phyloP scores from a whole-genome alignment of 306 rosid genomes.

The Canavalia gladiata region DNA sequence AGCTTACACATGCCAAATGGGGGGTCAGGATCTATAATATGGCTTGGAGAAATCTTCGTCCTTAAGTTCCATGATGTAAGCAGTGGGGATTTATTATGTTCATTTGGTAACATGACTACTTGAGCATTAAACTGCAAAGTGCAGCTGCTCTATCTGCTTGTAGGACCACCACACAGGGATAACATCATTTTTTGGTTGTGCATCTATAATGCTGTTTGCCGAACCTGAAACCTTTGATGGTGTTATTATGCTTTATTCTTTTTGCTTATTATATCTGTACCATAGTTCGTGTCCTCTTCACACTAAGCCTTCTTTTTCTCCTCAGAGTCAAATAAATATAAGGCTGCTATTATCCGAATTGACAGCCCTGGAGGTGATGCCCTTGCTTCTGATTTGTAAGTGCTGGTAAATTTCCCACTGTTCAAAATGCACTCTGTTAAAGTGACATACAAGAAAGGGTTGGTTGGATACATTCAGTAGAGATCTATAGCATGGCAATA shows the following conservation, averaged over 20 bases:
- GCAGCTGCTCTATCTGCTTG: slow-evolving; percentile 3
- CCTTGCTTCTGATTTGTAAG: slow-evolving; percentile 99
- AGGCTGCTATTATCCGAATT: slow-evolving; percentile 94
- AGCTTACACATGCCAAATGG: too few species aligned
- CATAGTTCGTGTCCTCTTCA: slow-evolving; percentile 34
- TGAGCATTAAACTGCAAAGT: background rate
- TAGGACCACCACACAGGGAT: slow-evolving; percentile 11
- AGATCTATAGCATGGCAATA: slow-evolving; percentile 35
- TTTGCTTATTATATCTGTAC: background rate
- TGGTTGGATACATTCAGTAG: slow-evolving; percentile 32
- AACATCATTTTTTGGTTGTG: slow-evolving; percentile 31
- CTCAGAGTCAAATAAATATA: slow-evolving; percentile 80
- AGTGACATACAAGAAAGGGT: slow-evolving; percentile 42
- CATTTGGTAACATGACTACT: background rate
- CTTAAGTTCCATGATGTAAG: slow-evolving; percentile 25
- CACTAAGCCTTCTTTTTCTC: slow-evolving; percentile 41
- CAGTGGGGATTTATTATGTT: background rate
- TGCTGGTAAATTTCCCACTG: slow-evolving; percentile 53
- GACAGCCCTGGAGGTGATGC: slow-evolving; percentile 99
- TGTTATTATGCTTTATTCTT: slow-evolving; percentile 25
- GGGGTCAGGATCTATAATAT: background rate
- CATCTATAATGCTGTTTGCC: slow-evolving; percentile 27
- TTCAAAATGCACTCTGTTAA: slow-evolving; percentile 42
- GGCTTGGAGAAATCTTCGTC: slow-evolving; percentile 30
- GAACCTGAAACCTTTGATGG: slow-evolving; percentile 21